Percentiles rank a stretch among this genome's conserved stretches.
Conservation (phyloP, 805 yeast genomes). For the Saccharomycopsis capsularis region DNA sequence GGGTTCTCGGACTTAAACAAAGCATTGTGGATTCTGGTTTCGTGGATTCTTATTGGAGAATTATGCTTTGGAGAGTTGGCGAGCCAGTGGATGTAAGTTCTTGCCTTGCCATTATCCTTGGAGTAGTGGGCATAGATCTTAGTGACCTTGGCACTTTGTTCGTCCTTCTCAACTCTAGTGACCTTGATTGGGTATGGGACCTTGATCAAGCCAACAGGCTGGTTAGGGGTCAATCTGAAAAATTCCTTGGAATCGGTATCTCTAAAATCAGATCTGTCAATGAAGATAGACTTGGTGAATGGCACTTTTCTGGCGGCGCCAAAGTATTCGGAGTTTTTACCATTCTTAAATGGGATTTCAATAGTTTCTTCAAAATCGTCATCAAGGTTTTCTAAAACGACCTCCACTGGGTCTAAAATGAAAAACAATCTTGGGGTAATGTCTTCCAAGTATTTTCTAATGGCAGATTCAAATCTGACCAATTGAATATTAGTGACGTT, state of each 20-base stretch:
- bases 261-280: conserved; percentile 84
- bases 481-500: conserved; percentile 87
- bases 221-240: conserved; percentile 89
- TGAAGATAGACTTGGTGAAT: conserved; percentile 70
- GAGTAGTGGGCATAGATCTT: conserved; percentile 70
- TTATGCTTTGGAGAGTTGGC: conserved; percentile 56
- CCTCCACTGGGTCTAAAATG: conserved; percentile 78
- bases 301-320: conserved; percentile 66
- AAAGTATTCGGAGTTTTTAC: conserved; percentile 50
- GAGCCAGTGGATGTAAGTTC: conserved; percentile 96
- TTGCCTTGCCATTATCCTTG: conserved; percentile 63
- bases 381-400: conserved; percentile 72
- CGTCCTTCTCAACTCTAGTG: conserved; percentile 57
- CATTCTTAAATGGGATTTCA: conserved; percentile 86
- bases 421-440: conserved; percentile 94
- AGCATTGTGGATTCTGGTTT: conserved; percentile 82
- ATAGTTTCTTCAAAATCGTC: conserved; percentile 67
- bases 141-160: conserved; percentile 49
- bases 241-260: conserved; percentile 58
- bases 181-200: conserved; percentile 81
- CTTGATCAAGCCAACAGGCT: conserved; percentile 89
- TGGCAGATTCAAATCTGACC: conserved; percentile 80
- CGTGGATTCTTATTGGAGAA: conserved; percentile 60
- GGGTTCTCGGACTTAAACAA: conserved; percentile 91
- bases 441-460: conserved; percentile 80